Conservation (phyloP, 106 monocot genomes). For the Apostasia ramifera region DNA sequence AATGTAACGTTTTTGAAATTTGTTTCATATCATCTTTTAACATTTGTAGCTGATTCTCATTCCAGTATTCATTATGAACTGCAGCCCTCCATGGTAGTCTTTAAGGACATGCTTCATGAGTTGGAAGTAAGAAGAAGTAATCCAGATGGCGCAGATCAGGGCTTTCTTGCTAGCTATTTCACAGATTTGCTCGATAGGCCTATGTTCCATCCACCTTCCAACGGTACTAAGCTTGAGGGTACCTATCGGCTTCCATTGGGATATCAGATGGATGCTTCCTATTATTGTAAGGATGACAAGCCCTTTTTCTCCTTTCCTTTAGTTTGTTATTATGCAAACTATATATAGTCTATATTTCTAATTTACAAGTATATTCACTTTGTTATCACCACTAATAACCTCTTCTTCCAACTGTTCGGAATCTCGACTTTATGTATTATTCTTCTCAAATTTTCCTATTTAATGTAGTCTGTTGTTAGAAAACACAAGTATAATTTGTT, state of each 20-base stretch:
- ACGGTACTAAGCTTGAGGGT: conserved; percentile 68
- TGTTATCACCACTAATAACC: too few relatives aligned
- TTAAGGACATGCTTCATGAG: conserved; percentile 84
- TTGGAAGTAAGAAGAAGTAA: conserved; percentile 59
- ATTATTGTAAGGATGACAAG: conserved; percentile 56
- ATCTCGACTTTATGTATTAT: not conserved
- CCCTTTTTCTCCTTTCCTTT: too few relatives aligned
- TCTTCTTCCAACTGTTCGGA: too few relatives aligned
- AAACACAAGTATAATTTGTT: not conserved
- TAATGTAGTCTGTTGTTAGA: not conserved
- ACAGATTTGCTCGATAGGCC: conserved; percentile 73
- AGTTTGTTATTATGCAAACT: too few relatives aligned
- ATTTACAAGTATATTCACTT: too few relatives aligned
- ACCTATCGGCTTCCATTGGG: conserved; percentile 81
- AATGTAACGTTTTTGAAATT: not conserved
- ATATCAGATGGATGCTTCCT: conserved; percentile 98
- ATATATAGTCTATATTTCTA: too few relatives aligned
- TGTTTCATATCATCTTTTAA: not conserved
- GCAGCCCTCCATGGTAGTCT: conserved; percentile 74
- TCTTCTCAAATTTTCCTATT: not conserved
- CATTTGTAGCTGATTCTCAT: conserved; percentile 1
- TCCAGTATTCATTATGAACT: conserved; percentile 1
- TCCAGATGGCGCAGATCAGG: conserved; percentile 93
- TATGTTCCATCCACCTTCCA: conserved; percentile 76
- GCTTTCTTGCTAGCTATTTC: conserved; percentile 79